phyloP scores from a whole-genome alignment of 805 yeast species.

The Lachancea sp. region DNA sequence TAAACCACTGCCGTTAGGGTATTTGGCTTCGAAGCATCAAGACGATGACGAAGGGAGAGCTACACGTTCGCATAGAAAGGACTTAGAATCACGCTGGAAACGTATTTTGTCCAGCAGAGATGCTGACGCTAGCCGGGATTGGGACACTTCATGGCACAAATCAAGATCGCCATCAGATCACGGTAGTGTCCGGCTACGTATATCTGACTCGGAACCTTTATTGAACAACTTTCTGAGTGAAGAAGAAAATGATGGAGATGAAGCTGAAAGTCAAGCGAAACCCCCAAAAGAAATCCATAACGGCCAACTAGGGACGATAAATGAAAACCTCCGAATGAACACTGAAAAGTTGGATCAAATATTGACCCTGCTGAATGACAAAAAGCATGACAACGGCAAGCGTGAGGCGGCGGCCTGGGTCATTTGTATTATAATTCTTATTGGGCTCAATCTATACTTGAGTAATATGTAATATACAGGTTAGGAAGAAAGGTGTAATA shows the following conservation, averaged over 20 bases:
- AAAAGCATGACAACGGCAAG: not conserved
- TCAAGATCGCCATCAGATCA: not conserved
- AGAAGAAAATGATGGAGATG: not conserved
- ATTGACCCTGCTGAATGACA: constrained; percentile 15
- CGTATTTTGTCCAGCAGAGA: constrained; percentile 6
- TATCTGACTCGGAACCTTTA: not conserved
- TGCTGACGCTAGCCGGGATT: not conserved
- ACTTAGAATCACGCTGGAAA: constrained; percentile 9
- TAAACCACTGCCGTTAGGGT: constrained; percentile 37
- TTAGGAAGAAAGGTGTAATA: not conserved
- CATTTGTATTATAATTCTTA: constrained; percentile 28
- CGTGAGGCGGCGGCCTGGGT: constrained; percentile 22
- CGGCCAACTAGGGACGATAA: not conserved
- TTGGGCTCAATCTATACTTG: constrained; percentile 26
- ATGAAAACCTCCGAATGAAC: constrained; percentile 12
- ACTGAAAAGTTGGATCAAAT: constrained; percentile 25
- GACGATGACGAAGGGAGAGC: not conserved
- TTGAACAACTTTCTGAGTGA: not conserved
- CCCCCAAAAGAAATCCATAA: not conserved
- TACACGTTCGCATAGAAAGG: not conserved
- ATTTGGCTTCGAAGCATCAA: constrained; percentile 13
- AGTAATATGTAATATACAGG: constrained; percentile 19
- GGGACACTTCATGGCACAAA: not conserved
- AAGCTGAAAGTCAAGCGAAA: not conserved
- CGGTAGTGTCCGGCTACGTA: not conserved